These are phyloP conservation scores for Agapanthus africanus DNA, from an alignment of 106 monocot species.

Conservation along the genomic window DNA sequence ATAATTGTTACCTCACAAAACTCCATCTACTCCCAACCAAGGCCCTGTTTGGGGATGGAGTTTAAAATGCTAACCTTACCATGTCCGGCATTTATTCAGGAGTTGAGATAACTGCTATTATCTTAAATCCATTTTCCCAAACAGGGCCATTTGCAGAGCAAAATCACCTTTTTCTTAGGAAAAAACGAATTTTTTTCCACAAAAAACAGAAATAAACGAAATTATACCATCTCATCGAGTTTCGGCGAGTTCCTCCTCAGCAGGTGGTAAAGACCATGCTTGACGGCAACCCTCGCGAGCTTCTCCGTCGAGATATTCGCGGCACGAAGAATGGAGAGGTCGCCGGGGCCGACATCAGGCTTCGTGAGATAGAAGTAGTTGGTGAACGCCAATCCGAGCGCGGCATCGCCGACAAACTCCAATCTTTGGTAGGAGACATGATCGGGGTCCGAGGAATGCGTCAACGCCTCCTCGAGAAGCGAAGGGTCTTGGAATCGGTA, in stretches of 20 bases:
- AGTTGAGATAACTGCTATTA: too few relatives aligned
- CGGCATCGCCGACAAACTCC: slow-evolving; percentile 5
- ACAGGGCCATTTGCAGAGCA: too few relatives aligned
- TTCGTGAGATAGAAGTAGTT: not conserved
- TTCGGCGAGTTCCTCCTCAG: not conserved
- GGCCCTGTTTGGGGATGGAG: too few relatives aligned
- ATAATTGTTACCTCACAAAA: too few relatives aligned
- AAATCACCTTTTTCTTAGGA: too few relatives aligned
- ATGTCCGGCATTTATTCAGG: too few relatives aligned
- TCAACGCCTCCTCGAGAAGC: slow-evolving; percentile 3
- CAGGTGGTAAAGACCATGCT: not conserved
- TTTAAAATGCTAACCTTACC: too few relatives aligned
- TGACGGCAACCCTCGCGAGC: not conserved
- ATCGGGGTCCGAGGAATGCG: not conserved
- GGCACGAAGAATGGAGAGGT: not conserved
- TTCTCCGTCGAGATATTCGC: slow-evolving; percentile 10
- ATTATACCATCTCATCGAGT: slow-evolving; percentile 7
- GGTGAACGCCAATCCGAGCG: not conserved
- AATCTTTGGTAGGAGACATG: not conserved
- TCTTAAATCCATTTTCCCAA: too few relatives aligned
- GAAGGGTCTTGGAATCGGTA: slow-evolving; percentile 1
- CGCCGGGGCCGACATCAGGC: not conserved
- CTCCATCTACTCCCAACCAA: too few relatives aligned
- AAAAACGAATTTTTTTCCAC: too few relatives aligned
- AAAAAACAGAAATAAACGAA: too few relatives aligned